Evolutionary conservation across 2,329 filamentous ascomycete species (phyloP), one percentile per base, ranked within the genome.

Genomic region (Fusarium sp.): DNA sequence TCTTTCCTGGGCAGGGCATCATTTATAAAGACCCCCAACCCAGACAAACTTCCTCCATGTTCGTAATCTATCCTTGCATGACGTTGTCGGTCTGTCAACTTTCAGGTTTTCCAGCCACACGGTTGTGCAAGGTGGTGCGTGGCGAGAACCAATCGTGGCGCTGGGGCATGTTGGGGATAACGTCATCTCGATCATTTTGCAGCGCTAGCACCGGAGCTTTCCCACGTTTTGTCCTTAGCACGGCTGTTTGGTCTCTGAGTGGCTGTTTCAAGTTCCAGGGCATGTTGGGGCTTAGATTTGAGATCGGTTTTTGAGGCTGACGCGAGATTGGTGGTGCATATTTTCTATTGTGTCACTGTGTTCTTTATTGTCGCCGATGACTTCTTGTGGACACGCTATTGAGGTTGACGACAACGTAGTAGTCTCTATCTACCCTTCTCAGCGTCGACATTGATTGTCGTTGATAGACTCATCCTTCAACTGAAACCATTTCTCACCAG

Each of bases 81-180:
- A 78, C 76, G 76, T 78, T 75, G 68, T 36, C 38, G 50, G 56
- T 67, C 38, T 64, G 56, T 64, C 40, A 16, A 56, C 27, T 78
- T 78, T 64, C 76, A 77, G 63, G 76, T 78, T 78, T 78, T 74
- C 56, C 63, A 74, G 74, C 75, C 75, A 77, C 74, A 76, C 73
- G 7, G 20, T 62, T 42, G 25, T 14, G 20, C 18, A 11, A 4
- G 18, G 27, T 38, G 70, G 56, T 59, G 68, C 66, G 75, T 77
- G 75, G 75, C 75, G 73, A 69, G 63, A 59, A 31, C 71, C 66
- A 76, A 70, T 76, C 50, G 59, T 45, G 63, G 27, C 33, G 57
- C 27, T 6, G 18, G 58, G 57, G n/a, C 22, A 59, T 54, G 45
- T n/a, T 9, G 31, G 61, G 9, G 62, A 71, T 65, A 76, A 75